A percentile compares a stretch with the other conserved stretches of the same genome.
Evolutionary conservation across 768 basidiomycete species (phyloP).

Genomic region (Mycena kentingensis): DNA sequence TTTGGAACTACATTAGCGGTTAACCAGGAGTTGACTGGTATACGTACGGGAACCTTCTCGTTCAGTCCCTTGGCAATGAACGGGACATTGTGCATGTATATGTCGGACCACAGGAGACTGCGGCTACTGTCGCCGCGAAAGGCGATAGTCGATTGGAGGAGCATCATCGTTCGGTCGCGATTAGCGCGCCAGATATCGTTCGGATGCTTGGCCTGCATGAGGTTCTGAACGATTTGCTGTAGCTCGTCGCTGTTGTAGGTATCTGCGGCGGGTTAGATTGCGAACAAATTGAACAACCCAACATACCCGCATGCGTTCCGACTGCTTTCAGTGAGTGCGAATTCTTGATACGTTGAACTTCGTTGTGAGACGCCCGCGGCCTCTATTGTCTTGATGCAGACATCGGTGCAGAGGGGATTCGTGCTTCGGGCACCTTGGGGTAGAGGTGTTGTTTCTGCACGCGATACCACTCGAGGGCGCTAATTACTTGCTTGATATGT

Average conservation of each 20-base stretch:
- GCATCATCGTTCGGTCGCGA: no score
- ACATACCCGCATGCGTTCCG: constrained; percentile 11
- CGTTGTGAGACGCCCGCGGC: constrained; percentile 5
- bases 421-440: constrained; percentile 1
- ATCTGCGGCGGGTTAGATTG: no score
- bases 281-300: background rate
- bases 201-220: constrained; percentile 15
- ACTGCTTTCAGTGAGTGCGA: constrained; percentile 19
- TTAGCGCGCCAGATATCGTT: constrained; percentile 5
- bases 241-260: no score
- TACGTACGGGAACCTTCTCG: background rate
- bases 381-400: constrained; percentile 12
- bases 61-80: constrained; percentile 4
- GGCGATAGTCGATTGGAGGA: no score
- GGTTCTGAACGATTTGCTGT: background rate
- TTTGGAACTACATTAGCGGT: background rate
- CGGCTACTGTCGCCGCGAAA: no score
- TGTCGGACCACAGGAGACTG: no score
- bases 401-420: constrained; percentile 8
- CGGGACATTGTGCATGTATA: no score
- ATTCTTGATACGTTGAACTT: no score
- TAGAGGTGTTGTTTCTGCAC: constrained; percentile 13
- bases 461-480: constrained; percentile 9
- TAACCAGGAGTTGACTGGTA: background rate
- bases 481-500: constrained; percentile 11